These are phyloP conservation scores for Dipodascus albidus DNA, from an alignment of 805 yeast genomes.

Conservation along the genomic window DNA sequence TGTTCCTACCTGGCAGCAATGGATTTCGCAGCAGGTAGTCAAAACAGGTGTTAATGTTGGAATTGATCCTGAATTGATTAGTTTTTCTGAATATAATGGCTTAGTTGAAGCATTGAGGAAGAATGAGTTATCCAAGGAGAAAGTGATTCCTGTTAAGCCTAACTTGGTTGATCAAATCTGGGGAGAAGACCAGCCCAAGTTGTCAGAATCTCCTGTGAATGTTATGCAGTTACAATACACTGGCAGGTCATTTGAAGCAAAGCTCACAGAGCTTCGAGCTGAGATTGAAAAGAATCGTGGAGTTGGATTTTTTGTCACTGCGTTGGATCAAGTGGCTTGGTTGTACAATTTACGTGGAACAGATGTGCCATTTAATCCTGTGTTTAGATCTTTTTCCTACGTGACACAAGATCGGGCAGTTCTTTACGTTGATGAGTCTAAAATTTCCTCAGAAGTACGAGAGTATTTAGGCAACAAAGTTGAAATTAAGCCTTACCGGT, in stretches of 20 bases:
- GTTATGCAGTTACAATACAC: slow-evolving; percentile 41
- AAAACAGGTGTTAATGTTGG: slow-evolving; percentile 48
- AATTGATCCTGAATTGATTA: slow-evolving; percentile 70
- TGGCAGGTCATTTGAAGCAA: slow-evolving; percentile 53
- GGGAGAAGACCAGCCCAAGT: slow-evolving; percentile 54
- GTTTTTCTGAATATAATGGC: slow-evolving; percentile 29
- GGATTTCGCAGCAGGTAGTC: slow-evolving; percentile 47
- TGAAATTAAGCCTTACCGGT: slow-evolving; percentile 39
- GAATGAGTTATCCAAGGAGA: slow-evolving; percentile 16
- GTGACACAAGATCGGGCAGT: slow-evolving; percentile 34
- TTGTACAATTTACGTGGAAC: slow-evolving; percentile 71
- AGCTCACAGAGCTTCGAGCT: slow-evolving; percentile 35
- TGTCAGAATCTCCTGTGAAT: slow-evolving; percentile 40
- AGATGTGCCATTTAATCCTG: slow-evolving; percentile 80
- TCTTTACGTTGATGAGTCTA: slow-evolving; percentile 44
- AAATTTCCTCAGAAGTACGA: slow-evolving; percentile 30
- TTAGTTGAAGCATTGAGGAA: slow-evolving; percentile 17
- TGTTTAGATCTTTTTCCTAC: slow-evolving; percentile 61
- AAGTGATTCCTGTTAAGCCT: slow-evolving; percentile 30
- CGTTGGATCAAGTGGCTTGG: slow-evolving; percentile 89
- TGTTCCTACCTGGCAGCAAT: slow-evolving; percentile 68
- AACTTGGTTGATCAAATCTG: slow-evolving; percentile 73
- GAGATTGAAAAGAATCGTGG: slow-evolving; percentile 23
- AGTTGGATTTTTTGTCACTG: slow-evolving; percentile 46
- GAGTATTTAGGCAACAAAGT: slow-evolving; percentile 36